Base-by-base conservation (phyloP, 1,139 yeast genomes). In the Candida neerlandica region DNA sequence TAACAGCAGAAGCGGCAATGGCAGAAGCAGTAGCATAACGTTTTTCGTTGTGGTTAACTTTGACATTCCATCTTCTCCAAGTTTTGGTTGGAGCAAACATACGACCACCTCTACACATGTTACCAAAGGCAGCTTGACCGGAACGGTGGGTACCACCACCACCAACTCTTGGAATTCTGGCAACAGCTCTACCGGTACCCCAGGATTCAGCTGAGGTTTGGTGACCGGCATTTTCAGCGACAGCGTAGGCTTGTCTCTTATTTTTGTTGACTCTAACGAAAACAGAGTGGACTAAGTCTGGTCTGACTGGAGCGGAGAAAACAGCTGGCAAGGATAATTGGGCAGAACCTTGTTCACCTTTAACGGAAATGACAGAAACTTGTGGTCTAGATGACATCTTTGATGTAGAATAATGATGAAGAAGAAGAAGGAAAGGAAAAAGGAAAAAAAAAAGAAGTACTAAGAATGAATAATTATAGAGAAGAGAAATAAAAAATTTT, bases 111-210 rank as follows among this genome's bases (percentile, higher is more conserved):
- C 99, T 94, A 87, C 99, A 94, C 99, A 94, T 94, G 95, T 94
- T 94, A 86, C 99, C 99, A 85, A 94, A 94, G 76, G 99, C 99
- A 79, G 92, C 99, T 83, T 94, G 99, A 80, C 99, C 99, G 65
- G 98, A 86, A 84, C 99, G 94, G 96, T 91, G 97, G 77, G 99
- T 94, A 89, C 99, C 99, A 77, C 96, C 92, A 84, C 99, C 99
- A 81, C 97, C 97, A 76, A 94, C 98, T 87, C 99, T 92, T 84
- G 99, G 99, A 79, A 94, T 92, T 86, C 99, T 94, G 82, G 99
- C 98, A 75, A 94, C 97, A 81, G 99, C 99, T 85, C 99, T 92
- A 86, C 99, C 99, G 69, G 99, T 95, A 90, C 99, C 99, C 99
- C 99, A 94, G 60, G 99, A 94, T 82, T 91, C 97, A 76, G 99